Percentiles rank a stretch among this genome's conserved stretches.
Conservation (phyloP, 75 land plant genomes). For the Picea glauca region DNA sequence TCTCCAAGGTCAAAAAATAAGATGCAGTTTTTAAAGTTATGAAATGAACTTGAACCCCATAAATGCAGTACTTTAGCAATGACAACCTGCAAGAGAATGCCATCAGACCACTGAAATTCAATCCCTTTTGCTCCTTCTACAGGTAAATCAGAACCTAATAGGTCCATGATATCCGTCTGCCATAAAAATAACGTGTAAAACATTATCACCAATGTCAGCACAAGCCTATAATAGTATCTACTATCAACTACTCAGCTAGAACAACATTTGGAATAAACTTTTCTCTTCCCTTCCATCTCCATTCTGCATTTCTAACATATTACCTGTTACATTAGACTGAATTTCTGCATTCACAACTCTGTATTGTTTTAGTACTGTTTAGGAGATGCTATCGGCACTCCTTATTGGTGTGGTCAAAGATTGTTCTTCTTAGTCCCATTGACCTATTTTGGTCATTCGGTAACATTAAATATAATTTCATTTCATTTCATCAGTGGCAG, state of each 20-base stretch:
- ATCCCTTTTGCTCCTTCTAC: conserved; percentile 73
- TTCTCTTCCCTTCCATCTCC: too few species aligned
- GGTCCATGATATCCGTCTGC: conserved; percentile 98
- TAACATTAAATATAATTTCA: too few species aligned
- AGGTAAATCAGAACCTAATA: conserved; percentile 97
- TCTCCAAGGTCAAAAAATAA: background rate
- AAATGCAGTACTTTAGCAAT: background rate
- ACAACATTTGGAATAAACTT: background rate
- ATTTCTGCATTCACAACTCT: background rate
- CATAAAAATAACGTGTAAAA: conserved; percentile 4
- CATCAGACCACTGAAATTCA: conserved; percentile 99
- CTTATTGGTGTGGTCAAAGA: too few species aligned
- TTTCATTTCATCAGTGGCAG: too few species aligned
- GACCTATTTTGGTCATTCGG: too few species aligned
- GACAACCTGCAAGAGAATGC: conserved; percentile 87
- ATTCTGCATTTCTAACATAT: too few species aligned
- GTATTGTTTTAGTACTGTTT: background rate
- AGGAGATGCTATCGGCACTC: too few species aligned
- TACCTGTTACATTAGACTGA: background rate
- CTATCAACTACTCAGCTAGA: background rate
- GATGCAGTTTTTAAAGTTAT: background rate
- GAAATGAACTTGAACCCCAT: background rate
- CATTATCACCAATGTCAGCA: background rate
- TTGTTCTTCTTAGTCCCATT: background rate
- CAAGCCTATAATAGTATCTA: background rate